Conservation (phyloP, 768 basidiomycete species). For the Asterophora parasitica region DNA sequence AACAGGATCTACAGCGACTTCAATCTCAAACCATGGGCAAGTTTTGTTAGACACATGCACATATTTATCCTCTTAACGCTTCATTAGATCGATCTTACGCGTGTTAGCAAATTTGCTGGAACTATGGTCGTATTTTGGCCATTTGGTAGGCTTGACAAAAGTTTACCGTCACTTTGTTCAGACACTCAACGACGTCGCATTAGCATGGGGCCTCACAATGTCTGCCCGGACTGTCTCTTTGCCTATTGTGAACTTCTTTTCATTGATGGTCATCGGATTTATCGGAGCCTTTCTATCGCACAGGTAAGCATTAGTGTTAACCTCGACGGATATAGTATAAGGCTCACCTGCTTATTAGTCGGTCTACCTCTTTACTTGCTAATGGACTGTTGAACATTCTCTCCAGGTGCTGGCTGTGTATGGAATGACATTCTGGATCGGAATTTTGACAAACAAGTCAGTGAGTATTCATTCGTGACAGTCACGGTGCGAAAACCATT, state of each 20-base stretch:
- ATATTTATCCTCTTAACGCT: background rate
- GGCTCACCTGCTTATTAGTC: background rate
- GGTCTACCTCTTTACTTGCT: background rate
- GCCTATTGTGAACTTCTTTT: background rate
- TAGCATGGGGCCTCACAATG: slow-evolving; percentile 16
- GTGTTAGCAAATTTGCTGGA: slow-evolving; percentile 10
- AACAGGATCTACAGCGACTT: too few relatives aligned
- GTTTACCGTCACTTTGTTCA: background rate
- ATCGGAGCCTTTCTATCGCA: slow-evolving; percentile 12
- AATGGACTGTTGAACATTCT: background rate
- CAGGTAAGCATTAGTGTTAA: slow-evolving; percentile 5
- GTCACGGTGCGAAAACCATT: too few relatives aligned
- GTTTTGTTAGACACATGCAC: background rate
- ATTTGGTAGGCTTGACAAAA: slow-evolving; percentile 5
- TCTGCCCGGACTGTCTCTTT: slow-evolving; percentile 9
- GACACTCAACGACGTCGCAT: background rate
- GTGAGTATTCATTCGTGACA: slow-evolving; percentile 1
- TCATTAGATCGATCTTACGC: slow-evolving; percentile 11
- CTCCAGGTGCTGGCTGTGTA: slow-evolving; percentile 16
- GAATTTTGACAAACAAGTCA: slow-evolving; percentile 16
- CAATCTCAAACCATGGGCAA: background rate
- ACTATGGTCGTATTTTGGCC: slow-evolving; percentile 18
- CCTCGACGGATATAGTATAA: background rate
- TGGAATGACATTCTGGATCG: slow-evolving; percentile 19
- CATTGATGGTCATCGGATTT: slow-evolving; percentile 8